Percentiles rank a stretch among this genome's conserved stretches.
Evolutionary conservation across 345 rosid species (phyloP).

Genomic region (Salix purpurea): DNA sequence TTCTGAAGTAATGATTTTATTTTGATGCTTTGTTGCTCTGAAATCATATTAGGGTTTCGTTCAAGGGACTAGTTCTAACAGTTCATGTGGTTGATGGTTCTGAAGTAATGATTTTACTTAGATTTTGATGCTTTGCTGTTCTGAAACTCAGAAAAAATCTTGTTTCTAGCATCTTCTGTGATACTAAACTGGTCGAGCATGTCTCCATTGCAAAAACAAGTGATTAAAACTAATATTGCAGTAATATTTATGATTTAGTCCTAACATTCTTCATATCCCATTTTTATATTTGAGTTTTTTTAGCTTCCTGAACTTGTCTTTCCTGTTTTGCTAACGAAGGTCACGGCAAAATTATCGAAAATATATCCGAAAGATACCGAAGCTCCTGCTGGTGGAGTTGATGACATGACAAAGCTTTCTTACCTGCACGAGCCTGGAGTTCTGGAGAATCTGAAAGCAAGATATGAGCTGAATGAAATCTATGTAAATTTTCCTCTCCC

Average conservation of each 20-base stretch:
- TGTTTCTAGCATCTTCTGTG: neutral
- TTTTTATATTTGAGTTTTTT: neutral
- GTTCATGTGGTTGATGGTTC: neutral
- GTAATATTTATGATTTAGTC: neutral
- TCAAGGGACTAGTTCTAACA: neutral
- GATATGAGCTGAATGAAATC: slow-evolving; percentile 93
- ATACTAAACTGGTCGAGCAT: neutral
- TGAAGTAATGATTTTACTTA: neutral
- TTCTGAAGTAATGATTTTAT: too few species aligned
- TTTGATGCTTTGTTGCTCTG: neutral
- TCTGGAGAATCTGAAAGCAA: slow-evolving; percentile 60
- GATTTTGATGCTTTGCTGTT: neutral
- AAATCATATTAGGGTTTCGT: neutral
- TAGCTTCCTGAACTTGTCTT: neutral
- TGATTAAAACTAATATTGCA: neutral
- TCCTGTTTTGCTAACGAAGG: slow-evolving; percentile 27
- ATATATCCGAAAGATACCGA: slow-evolving; percentile 81
- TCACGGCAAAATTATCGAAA: slow-evolving; percentile 61
- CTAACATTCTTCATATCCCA: neutral
- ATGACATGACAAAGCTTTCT: slow-evolving; percentile 95
- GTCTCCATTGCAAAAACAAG: neutral
- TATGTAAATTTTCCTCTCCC: slow-evolving; percentile 50
- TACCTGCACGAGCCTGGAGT: slow-evolving; percentile 97
- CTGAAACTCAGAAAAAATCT: neutral
- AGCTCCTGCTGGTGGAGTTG: slow-evolving; percentile 94